Percentiles rank a stretch among this genome's conserved stretches.
phyloP scores from a whole-genome alignment of 179 eudicot species.

The Monotropa hypopitys region DNA sequence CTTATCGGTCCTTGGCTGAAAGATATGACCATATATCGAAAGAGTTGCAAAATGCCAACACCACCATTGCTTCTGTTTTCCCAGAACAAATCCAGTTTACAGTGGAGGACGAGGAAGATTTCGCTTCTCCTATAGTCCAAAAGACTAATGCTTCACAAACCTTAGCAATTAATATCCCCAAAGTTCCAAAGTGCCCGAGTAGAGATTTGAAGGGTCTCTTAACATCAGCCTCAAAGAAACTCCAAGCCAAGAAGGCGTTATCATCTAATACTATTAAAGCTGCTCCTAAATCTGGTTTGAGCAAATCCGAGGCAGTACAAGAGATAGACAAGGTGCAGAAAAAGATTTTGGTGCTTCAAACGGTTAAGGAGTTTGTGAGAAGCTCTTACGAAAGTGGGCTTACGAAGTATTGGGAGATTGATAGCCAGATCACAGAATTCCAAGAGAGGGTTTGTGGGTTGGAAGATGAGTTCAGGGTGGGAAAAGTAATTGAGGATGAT shows the following conservation, averaged over 20 bases:
- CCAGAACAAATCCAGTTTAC: conserved; percentile 21
- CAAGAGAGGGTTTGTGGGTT: conserved; percentile 53
- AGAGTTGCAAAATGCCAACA: conserved; percentile 25
- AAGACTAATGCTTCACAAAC: conserved; percentile 2
- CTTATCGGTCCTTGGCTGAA: conserved; percentile 24
- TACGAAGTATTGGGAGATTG: conserved; percentile 57
- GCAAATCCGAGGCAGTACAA: conserved; percentile 42
- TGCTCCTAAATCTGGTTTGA: conserved; percentile 44
- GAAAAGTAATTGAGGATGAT: conserved; percentile 57
- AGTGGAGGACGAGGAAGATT: conserved; percentile 22
- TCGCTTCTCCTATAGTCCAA: neutral
- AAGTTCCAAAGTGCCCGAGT: conserved; percentile 17
- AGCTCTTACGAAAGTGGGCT: conserved; percentile 74
- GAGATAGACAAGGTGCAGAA: conserved; percentile 83
- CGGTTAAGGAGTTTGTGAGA: conserved; percentile 74
- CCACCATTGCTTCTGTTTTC: conserved; percentile 21
- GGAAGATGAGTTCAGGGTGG: conserved; percentile 66
- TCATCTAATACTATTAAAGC: conserved; percentile 13
- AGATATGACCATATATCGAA: conserved; percentile 21
- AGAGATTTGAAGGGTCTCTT: conserved; percentile 15
- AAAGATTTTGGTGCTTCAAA: conserved; percentile 58
- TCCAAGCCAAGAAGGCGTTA: conserved; percentile 12
- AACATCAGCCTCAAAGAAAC: conserved; percentile 19
- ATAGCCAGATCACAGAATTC: conserved; percentile 39
- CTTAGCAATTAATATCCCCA: conserved; percentile 8